Evolutionary conservation across 192 early-diverging fungal species (phyloP), one percentile per base, ranked within the genome.

Genomic region (Mortierella claussenii): DNA sequence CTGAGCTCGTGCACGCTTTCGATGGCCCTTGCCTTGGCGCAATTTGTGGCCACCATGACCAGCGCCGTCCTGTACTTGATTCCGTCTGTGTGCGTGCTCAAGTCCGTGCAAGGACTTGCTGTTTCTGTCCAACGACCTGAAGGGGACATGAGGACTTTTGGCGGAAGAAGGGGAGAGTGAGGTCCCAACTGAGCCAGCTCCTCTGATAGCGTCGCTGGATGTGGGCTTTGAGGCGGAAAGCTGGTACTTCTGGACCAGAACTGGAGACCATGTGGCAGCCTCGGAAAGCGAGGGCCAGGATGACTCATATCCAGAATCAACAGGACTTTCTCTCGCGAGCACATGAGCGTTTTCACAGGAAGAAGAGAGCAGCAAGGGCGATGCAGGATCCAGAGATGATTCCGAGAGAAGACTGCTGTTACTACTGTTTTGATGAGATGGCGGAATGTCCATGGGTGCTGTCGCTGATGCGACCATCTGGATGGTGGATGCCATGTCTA

Each of bases 241-340:
- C n/a, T 42, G 54, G 7, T 65, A 65, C 30, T 55, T 65, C 28
- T 67, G 64, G 3, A 48, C 57, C 0, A 36, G 32, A 18, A 55
- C 63, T 24, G 73, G 73, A 12, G 58, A 56, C 56, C 73, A 67
- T 5, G 73, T 59, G 9, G 73, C 73, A 28, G 73, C 73, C 65
- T 76, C 73, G 34, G 53, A 57, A 18, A 76, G 59, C 4, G 73
- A 76, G 1, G 73, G 73, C 73, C 73, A 76, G n/a, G 73, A 76
- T 40, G 73, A 76, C 53, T 76, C 70, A 23, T 75, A 75, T 15
- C 70, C 70, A 75, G 70, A 75, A 50, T 75, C 70, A 23, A 20
- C 70, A 8, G 40, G 57, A 65, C 70, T 75, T 28, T 66, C 73
- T 21, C 43, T 47, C n/a, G n/a, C n/a, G n/a, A n/a, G n/a, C n/a